Conservation (phyloP, 2,329 filamentous ascomycete species). For the Ophiocordyceps camponoti-saundersi region DNA sequence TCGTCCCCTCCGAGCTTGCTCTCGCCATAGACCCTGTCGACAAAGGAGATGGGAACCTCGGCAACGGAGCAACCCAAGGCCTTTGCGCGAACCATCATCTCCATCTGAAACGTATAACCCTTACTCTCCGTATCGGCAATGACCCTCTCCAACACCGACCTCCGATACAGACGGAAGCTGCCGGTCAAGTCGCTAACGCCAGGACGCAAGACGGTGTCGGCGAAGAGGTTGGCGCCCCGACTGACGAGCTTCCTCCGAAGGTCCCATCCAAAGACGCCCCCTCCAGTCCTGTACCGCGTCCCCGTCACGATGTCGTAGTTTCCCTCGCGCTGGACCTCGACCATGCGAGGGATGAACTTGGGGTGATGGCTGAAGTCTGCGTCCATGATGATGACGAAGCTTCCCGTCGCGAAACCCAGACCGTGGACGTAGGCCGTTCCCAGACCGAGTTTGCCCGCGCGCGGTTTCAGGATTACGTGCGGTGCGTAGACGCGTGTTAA, state of each 20-base stretch:
- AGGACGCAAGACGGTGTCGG: conserved; percentile 81
- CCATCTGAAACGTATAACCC: conserved; percentile 99
- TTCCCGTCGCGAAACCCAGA: conserved; percentile 75
- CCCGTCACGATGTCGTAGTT: conserved; percentile 96
- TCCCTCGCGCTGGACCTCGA: conserved; percentile 55
- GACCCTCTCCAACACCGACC: conserved; percentile 71
- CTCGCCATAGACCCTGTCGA: conserved; percentile 88
- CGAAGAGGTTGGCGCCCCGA: conserved; percentile 84
- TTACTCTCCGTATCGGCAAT: conserved; percentile 86
- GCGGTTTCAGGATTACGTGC: conserved; percentile 70
- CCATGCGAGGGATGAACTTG: conserved; percentile 96
- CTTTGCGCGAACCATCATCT: conserved; percentile 96
- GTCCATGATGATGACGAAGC: conserved; percentile 99
- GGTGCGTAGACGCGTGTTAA: conserved; percentile 71
- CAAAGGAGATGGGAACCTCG: conserved; percentile 92
- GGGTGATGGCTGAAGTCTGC: conserved; percentile 98
- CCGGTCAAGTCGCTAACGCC: conserved; percentile 93
- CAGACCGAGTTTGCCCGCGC: conserved; percentile 89
- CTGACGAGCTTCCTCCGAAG: conserved; percentile 75
- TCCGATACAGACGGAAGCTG: conserved; percentile 90
- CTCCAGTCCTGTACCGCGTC: conserved; percentile 77
- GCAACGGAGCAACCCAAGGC: conserved; percentile 86
- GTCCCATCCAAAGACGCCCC: conserved; percentile 93
- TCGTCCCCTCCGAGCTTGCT: conserved; percentile 88
- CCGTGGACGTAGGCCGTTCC: conserved; percentile 94